A percentile compares a stretch with the other conserved stretches of the same genome.
These are phyloP conservation scores for Lactarius psammicola DNA, from an alignment of 768 basidiomycete genomes.

Conservation along the genomic window DNA sequence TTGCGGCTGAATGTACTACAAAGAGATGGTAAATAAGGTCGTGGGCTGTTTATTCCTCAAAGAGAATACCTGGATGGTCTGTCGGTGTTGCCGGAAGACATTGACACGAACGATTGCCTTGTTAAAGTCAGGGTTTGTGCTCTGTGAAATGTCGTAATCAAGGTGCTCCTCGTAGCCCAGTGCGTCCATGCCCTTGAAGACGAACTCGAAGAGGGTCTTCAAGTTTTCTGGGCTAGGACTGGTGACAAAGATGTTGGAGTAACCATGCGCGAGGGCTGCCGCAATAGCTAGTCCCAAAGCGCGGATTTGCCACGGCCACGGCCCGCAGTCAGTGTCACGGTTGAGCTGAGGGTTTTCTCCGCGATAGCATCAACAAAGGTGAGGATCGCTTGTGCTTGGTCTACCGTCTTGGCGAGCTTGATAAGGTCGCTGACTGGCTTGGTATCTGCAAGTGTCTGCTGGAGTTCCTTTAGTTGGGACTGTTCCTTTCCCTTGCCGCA, in stretches of 20 bases:
- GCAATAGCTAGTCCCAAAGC: conserved; percentile 94
- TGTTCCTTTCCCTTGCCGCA: conserved; percentile 52
- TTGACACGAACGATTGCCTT: conserved; percentile 96
- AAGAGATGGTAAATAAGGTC: not conserved
- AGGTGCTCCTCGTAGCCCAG: conserved; percentile 96
- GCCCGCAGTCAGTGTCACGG: conserved; percentile 90
- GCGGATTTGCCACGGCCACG: conserved; percentile 95
- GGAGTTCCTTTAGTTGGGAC: conserved; percentile 71
- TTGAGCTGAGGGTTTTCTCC: conserved; percentile 90
- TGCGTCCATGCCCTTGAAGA: conserved; percentile 94
- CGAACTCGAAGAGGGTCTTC: conserved; percentile 96
- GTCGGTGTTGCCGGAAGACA: conserved; percentile 87
- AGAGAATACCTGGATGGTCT: conserved; percentile 84
- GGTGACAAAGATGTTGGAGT: conserved; percentile 97
- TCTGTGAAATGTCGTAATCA: conserved; percentile 95
- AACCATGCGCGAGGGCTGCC: conserved; percentile 88
- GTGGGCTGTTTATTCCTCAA: not conserved
- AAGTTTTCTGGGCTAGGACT: conserved; percentile 97
- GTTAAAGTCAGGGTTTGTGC: conserved; percentile 91
- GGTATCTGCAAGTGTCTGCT: conserved; percentile 73
- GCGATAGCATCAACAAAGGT: conserved; percentile 94
- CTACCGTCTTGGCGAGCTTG: conserved; percentile 86
- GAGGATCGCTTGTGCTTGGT: conserved; percentile 92
- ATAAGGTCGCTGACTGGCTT: conserved; percentile 88
- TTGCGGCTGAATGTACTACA: conserved; percentile 95